Conservation (phyloP, 768 basidiomycete species). For the Lactifluus pinguis region DNA sequence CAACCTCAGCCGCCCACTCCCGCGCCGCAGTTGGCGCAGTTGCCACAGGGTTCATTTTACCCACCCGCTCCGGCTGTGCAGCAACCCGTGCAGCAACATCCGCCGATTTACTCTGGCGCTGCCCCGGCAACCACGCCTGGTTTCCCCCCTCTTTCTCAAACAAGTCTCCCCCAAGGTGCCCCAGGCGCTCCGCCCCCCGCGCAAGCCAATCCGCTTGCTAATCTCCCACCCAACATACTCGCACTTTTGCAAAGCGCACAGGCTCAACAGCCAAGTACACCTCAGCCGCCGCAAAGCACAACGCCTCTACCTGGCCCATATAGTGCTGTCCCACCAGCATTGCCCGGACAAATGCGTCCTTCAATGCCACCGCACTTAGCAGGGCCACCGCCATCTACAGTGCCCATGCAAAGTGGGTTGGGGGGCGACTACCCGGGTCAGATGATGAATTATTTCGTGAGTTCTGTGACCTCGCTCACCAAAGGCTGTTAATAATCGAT, state of each 20-base stretch:
- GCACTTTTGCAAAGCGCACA: constrained; percentile 16
- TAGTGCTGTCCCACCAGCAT: constrained; percentile 17
- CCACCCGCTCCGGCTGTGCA: constrained; percentile 28
- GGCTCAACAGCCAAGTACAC: constrained; percentile 17
- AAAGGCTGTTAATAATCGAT: not conserved
- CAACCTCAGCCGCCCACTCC: constrained; percentile 21
- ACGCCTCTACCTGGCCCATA: constrained; percentile 8
- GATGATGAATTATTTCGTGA: constrained; percentile 61
- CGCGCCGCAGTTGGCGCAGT: constrained; percentile 21
- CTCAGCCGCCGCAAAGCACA: constrained; percentile 16
- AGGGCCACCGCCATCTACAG: constrained; percentile 26
- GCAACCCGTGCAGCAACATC: constrained; percentile 26
- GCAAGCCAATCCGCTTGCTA: constrained; percentile 9
- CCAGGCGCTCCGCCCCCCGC: not conserved
- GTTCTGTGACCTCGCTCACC: constrained; percentile 18
- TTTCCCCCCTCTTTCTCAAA: constrained; percentile 14
- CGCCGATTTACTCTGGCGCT: constrained; percentile 11
- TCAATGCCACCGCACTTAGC: constrained; percentile 37
- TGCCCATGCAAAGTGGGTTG: constrained; percentile 17
- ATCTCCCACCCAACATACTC: constrained; percentile 16
- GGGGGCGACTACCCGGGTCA: constrained; percentile 42
- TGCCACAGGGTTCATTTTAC: constrained; percentile 34
- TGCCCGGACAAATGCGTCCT: constrained; percentile 37
- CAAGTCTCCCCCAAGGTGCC: constrained; percentile 10
- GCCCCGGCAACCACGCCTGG: constrained; percentile 15